These are phyloP conservation scores for Penicillium sp. DNA, from an alignment of 2,329 filamentous ascomycete genomes.

Conservation along the genomic window DNA sequence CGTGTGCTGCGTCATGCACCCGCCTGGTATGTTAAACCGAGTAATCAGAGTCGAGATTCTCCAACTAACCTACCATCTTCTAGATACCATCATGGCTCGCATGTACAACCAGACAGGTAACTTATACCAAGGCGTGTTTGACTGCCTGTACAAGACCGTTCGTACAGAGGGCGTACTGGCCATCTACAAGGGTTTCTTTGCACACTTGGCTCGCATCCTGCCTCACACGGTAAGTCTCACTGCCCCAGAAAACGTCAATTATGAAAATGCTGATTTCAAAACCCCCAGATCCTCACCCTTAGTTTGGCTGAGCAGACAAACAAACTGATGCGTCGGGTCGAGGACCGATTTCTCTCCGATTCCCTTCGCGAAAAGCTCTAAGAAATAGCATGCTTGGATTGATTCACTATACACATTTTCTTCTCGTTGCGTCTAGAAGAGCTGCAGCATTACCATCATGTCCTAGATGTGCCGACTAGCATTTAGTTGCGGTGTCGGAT, in stretches of 20 bases:
- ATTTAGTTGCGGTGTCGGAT: neutral
- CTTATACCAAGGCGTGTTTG: slow-evolving; percentile 90
- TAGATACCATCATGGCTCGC: slow-evolving; percentile 96
- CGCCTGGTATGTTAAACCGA: slow-evolving; percentile 68
- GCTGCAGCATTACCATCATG: neutral
- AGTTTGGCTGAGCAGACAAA: slow-evolving; percentile 96
- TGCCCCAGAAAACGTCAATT: neutral
- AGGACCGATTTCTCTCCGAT: slow-evolving; percentile 61
- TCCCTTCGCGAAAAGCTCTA: slow-evolving; percentile 54
- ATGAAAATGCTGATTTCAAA: slow-evolving; percentile 24
- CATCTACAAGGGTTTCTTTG: slow-evolving; percentile 97
- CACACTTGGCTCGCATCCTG: slow-evolving; percentile 89
- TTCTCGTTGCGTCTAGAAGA: neutral
- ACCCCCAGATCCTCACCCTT: slow-evolving; percentile 74
- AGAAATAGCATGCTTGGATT: slow-evolving; percentile 3
- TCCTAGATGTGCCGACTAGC: neutral
- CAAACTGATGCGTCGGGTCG: slow-evolving; percentile 82
- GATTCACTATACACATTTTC: neutral
- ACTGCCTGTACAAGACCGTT: slow-evolving; percentile 89
- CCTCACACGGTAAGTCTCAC: slow-evolving; percentile 73
- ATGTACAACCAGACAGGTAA: slow-evolving; percentile 99
- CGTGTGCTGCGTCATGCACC: slow-evolving; percentile 97
- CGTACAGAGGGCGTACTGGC: slow-evolving; percentile 88
- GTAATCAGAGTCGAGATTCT: neutral
- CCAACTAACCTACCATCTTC: slow-evolving; percentile 10